Percentiles rank a stretch among this genome's conserved stretches.
Evolutionary conservation across 345 rosid species (phyloP).

Genomic region (Cochlearia excelsa): DNA sequence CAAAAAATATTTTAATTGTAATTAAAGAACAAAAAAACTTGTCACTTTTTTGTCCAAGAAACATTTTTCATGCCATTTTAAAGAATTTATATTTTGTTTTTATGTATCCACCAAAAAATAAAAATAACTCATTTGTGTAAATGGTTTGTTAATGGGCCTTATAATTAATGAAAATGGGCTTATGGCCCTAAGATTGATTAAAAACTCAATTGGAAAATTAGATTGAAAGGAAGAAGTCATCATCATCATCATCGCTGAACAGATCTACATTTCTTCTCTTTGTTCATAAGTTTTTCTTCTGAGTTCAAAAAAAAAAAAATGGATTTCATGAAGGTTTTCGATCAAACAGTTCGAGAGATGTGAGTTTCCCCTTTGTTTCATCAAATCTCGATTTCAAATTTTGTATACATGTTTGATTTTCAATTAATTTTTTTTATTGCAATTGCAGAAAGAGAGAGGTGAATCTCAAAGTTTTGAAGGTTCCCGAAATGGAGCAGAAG

Average conservation of each 20-base stretch:
- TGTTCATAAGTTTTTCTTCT: constrained; percentile 18
- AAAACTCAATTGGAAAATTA: too few relatives aligned
- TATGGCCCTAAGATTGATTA: too few relatives aligned
- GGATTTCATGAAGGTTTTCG: constrained; percentile 99
- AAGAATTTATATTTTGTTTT: too few relatives aligned
- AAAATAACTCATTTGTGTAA: too few relatives aligned
- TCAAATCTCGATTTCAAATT: constrained; percentile 10
- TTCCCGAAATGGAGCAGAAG: constrained; percentile 98
- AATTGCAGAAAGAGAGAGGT: constrained; percentile 87
- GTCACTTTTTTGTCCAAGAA: too few relatives aligned
- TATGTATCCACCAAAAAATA: too few relatives aligned
- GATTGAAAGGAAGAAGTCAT: too few relatives aligned
- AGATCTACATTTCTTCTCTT: constrained; percentile 32
- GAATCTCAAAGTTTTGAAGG: constrained; percentile 93
- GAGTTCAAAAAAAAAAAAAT: constrained; percentile 42
- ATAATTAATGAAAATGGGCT: too few relatives aligned
- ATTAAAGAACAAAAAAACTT: too few relatives aligned
- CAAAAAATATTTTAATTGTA: too few relatives aligned
- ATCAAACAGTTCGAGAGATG: constrained; percentile 99
- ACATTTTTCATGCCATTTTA: too few relatives aligned
- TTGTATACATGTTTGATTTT: background rate
- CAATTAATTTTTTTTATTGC: background rate
- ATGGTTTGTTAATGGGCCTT: too few relatives aligned
- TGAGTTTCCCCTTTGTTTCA: constrained; percentile 35
- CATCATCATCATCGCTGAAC: constrained; percentile 21